Evolutionary conservation across 306 rosid genomes (phyloP), one percentile per base, ranked within the genome.

Genomic region (Vachellia collinsii): DNA sequence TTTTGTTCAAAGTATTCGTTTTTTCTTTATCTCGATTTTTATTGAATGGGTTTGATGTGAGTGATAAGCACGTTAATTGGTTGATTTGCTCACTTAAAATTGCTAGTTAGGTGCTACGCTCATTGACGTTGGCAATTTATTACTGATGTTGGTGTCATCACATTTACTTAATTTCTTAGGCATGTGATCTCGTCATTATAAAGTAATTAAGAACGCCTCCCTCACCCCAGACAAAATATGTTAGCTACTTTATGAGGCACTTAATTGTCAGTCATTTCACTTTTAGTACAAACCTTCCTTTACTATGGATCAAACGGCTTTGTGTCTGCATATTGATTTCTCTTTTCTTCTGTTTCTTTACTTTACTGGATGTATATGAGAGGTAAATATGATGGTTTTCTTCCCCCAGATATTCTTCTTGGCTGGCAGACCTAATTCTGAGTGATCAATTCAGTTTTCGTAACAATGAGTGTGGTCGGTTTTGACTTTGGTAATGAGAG

Each of bases 401-500:
- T 65, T 29, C 10, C 17, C 56, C 0, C 54, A 56, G 82, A 34
- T 85, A 23, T 66, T 56, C 6, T 3, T 42, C 58, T 72, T 47
- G 54, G 37, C 44, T 46, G 62, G 63, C 38, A 56, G 83, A 85
- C 71, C 67, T 14, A 37, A 50, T 10, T 36, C 36, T 9, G n/a
- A 53, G 17, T n/a, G 44, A 22, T 56, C 29, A 43, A 72, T 39
- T 75, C 70, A 53, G 39, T 58, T 59, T 58, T 29, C 34, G 76
- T 80, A 47, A 91, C 87, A 72, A 96, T 96, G 99, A 96, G 99
- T 34, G 97, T 96, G 71, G 99, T 96, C 3, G 99, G 99, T 48
- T 96, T 96, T 86, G 99, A 96, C 86, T 85, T 96, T 10, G 99
- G 99, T 58, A 96, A 93, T 8, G 99, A 96, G 88, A 96, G 96